Conservation (phyloP, 305 asterid species). For the Salvia sclarea region DNA sequence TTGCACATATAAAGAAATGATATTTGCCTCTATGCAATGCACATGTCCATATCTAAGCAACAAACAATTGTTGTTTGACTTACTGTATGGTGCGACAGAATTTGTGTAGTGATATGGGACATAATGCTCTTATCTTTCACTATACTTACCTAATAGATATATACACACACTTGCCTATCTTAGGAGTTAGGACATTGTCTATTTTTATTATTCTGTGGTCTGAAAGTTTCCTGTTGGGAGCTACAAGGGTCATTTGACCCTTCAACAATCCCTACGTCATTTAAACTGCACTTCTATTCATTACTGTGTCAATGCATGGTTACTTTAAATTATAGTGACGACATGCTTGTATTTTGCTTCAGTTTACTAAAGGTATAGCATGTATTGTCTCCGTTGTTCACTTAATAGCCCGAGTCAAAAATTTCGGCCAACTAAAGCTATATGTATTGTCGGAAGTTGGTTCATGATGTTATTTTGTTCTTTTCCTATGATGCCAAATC, state of each 20-base stretch:
- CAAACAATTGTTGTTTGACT: constrained; percentile 29
- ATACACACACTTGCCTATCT: constrained; percentile 2
- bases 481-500: no score
- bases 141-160: constrained; percentile 18
- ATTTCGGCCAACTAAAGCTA: no score
- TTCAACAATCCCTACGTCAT: not conserved
- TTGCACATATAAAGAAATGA: not conserved
- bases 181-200: not conserved
- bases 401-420: no score
- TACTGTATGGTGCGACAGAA: constrained; percentile 18
- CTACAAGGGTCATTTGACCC: constrained; percentile 10
- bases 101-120: constrained; percentile 53
- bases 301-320: no score
- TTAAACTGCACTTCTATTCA: not conserved
- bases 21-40: not conserved
- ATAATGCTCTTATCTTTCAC: constrained; percentile 33
- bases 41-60: not conserved
- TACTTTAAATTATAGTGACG: no score
- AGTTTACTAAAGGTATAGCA: no score
- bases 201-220: constrained; percentile 23
- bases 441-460: no score
- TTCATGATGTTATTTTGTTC: no score
- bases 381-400: no score
- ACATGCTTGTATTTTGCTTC: no score
- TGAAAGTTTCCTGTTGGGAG: not conserved